Conservation (phyloP, 768 basidiomycete species). For the Hericium alpestre region DNA sequence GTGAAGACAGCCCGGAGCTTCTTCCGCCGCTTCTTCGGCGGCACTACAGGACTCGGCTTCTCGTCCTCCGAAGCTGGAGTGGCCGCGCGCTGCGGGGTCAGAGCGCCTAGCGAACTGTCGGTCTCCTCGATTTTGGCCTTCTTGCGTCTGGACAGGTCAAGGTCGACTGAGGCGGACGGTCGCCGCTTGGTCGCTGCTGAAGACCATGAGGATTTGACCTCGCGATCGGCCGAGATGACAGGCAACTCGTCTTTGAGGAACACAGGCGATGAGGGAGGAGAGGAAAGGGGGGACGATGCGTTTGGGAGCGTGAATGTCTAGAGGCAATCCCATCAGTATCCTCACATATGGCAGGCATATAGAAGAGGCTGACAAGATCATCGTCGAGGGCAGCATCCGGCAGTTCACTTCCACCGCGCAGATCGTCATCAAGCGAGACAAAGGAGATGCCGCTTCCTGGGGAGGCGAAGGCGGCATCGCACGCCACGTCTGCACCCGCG, state of each 20-base stretch:
- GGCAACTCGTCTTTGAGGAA: background rate
- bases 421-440: background rate
- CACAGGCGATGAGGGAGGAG: conserved; percentile 6
- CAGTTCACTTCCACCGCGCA: background rate
- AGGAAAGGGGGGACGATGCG: conserved; percentile 8
- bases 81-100: too few relatives aligned
- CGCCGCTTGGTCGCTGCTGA: too few relatives aligned
- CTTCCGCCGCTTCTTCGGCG: background rate
- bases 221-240: too few relatives aligned
- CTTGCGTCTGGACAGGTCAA: background rate
- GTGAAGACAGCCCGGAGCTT: background rate
- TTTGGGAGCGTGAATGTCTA: background rate
- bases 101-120: too few relatives aligned
- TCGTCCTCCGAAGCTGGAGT: too few relatives aligned
- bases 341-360: too few relatives aligned
- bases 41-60: background rate
- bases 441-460: background rate
- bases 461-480: background rate
- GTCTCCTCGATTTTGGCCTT: too few relatives aligned
- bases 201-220: background rate
- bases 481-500: background rate
- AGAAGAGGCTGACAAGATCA: background rate
- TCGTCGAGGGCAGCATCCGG: background rate
- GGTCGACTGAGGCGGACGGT: background rate
- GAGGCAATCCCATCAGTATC: background rate